These are phyloP conservation scores for Dothistroma septosporum DNA, from an alignment of 2,329 filamentous ascomycete genomes.

Conservation along the genomic window DNA sequence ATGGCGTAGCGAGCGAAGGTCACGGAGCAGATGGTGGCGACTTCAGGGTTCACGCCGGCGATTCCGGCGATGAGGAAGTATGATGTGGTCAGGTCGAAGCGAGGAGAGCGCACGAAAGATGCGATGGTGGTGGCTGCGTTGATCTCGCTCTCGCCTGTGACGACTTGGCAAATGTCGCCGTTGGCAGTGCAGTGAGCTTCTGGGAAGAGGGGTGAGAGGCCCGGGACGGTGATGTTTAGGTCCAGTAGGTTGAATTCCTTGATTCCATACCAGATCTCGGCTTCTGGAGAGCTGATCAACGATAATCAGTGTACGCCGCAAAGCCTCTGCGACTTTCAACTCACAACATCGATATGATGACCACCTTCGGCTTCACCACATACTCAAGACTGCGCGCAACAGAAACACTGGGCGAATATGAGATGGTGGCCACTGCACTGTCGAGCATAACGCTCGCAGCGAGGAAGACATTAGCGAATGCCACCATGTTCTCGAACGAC, in stretches of 20 bases:
- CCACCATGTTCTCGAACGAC: neutral
- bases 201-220: slow-evolving; percentile 31
- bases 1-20: slow-evolving; percentile 66
- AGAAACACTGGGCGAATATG: slow-evolving; percentile 5
- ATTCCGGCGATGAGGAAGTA: slow-evolving; percentile 73
- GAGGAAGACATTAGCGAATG: neutral
- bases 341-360: slow-evolving; percentile 59
- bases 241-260: slow-evolving; percentile 35
- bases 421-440: slow-evolving; percentile 12
- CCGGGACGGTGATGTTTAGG: slow-evolving; percentile 34
- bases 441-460: slow-evolving; percentile 8
- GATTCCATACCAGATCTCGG: slow-evolving; percentile 48
- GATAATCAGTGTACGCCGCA: neutral
- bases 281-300: slow-evolving; percentile 18
- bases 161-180: slow-evolving; percentile 63
- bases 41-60: slow-evolving; percentile 64
- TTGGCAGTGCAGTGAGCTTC: slow-evolving; percentile 59
- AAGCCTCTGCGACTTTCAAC: neutral
- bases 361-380: slow-evolving; percentile 53
- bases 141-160: slow-evolving; percentile 59
- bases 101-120: slow-evolving; percentile 57
- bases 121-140: slow-evolving; percentile 66
- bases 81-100: slow-evolving; percentile 61
- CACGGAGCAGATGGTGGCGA: slow-evolving; percentile 62
- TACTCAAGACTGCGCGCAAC: slow-evolving; percentile 22